A percentile compares a stretch with the other conserved stretches of the same genome.
These are phyloP conservation scores for Articulospora tetracladia DNA, from an alignment of 495 filamentous ascomycete genomes.

Conservation along the genomic window DNA sequence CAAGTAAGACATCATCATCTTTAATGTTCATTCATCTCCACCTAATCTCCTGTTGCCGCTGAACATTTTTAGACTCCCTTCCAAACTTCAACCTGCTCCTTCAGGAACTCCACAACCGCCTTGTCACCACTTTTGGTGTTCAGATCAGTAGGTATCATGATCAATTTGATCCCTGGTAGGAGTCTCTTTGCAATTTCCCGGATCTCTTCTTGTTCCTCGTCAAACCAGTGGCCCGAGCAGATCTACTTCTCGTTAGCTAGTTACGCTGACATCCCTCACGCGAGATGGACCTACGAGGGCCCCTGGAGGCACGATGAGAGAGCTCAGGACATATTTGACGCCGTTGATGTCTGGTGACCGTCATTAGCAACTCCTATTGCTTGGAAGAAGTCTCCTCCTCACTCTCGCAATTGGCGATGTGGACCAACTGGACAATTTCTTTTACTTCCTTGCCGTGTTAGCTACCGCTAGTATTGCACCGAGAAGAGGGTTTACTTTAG, in stretches of 20 bases:
- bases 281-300: conserved; percentile 3
- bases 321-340: conserved; percentile 4
- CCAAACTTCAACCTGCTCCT: background rate
- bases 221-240: conserved; percentile 8
- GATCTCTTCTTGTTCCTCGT: conserved; percentile 14
- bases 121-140: background rate
- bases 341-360: background rate
- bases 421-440: conserved; percentile 1
- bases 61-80: background rate
- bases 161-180: conserved; percentile 7
- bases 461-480: background rate
- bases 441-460: conserved; percentile 4
- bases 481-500: background rate
- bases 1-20: background rate
- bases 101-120: conserved; percentile 4
- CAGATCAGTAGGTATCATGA: conserved; percentile 6
- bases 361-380: background rate
- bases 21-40: background rate
- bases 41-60: background rate
- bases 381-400: background rate
- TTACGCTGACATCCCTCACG: background rate
- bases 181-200: conserved; percentile 9
- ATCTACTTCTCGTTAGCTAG: background rate
- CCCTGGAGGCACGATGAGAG: background rate
- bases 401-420: conserved; percentile 11